phyloP scores from a whole-genome alignment of 2,329 filamentous ascomycete species.

The Colletotrichum sublineola region DNA sequence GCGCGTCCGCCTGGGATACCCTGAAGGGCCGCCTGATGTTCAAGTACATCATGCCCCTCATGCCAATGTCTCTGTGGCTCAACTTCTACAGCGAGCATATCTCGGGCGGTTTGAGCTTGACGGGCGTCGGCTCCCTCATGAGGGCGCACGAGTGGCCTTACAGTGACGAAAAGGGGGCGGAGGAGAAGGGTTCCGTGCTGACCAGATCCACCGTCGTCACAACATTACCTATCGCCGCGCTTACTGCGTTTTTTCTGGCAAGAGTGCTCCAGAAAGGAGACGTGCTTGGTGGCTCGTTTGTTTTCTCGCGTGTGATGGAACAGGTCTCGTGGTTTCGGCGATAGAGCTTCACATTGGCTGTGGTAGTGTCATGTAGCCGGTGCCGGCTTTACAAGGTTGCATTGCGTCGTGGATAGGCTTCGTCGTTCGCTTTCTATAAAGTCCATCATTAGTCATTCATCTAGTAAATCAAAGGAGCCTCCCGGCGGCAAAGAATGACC shows the following conservation, averaged over 20 bases:
- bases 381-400: too few relatives aligned
- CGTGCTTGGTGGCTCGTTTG: background rate
- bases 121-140: constrained; percentile 9
- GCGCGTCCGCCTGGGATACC: constrained; percentile 25
- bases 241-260: constrained; percentile 23
- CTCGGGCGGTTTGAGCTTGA: constrained; percentile 7
- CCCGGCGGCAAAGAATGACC: background rate
- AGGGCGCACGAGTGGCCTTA: constrained; percentile 31
- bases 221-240: constrained; percentile 22
- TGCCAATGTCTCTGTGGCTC: constrained; percentile 22
- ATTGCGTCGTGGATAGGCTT: too few relatives aligned
- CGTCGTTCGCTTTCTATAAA: background rate
- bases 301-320: constrained; percentile 19
- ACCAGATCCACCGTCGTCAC: background rate
- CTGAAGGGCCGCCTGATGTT: constrained; percentile 23
- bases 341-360: background rate
- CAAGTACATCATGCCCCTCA: constrained; percentile 22
- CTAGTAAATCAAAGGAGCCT: too few relatives aligned
- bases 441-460: background rate
- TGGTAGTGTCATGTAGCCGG: background rate
- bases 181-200: background rate
- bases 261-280: constrained; percentile 12
- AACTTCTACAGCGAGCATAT: constrained; percentile 34
- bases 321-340: constrained; percentile 15
- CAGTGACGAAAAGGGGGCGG: constrained; percentile 21